Evolutionary conservation across 345 rosid species (phyloP), one percentile per base, ranked within the genome.

Genomic region (Durio zibethinus): DNA sequence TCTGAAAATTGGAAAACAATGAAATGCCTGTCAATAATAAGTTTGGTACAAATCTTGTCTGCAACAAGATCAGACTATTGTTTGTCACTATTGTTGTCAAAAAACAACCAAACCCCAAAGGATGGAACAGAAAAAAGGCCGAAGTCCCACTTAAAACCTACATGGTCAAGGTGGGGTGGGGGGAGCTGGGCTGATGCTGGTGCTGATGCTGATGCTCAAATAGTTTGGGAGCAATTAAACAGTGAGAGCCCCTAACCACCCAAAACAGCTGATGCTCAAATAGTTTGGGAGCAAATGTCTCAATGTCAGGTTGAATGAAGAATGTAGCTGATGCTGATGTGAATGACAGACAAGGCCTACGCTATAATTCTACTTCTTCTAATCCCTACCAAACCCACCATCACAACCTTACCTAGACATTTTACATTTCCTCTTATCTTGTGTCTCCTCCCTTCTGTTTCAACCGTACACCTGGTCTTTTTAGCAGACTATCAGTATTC

Each of bases 211-310:
- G n/a, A n/a, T n/a, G n/a, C n/a, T n/a, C n/a, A n/a, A n/a, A n/a
- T n/a, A n/a, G n/a, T n/a, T n/a, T n/a, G n/a, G n/a, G n/a, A n/a
- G n/a, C n/a, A n/a, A n/a, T n/a, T n/a, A n/a, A n/a, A n/a, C n/a
- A n/a, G n/a, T 68, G 25, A 54, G 8, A 38, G 23, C 18, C 8
- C 40, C 68, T 57, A 43, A 56, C 74, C 20, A 67, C 53, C 47
- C 71, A 61, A 62, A 27, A 16, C 14, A 20, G 27, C 54, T 77
- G 79, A 68, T 68, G 75, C 75, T 57, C 75, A 77, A 77, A 77
- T 45, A 77, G 80, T 57, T 25, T 21, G 63, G 14, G 76, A 56
- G n/a, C 71, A 18, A 33, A 25, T 38, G 9, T 21, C 7, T 16
- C 10, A 21, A 42, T 42, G 47, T 33, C 78, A 38, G 57, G n/a